Evolutionary conservation across 2,329 filamentous ascomycete genomes (phyloP).

Genomic region (Hymenoscyphus salicellus): DNA sequence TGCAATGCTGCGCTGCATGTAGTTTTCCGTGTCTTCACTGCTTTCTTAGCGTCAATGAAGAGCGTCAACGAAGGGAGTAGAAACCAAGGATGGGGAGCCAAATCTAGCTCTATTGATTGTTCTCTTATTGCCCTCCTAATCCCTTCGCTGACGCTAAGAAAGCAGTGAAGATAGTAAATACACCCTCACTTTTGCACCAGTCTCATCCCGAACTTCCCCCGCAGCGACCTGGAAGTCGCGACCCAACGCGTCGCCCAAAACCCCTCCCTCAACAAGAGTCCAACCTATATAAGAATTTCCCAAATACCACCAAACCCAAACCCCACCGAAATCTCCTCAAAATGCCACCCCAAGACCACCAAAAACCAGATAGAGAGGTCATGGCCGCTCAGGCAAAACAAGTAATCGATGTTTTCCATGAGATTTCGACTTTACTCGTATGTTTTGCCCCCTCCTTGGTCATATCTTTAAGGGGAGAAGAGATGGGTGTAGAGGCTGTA

Average conservation of each 20-base stretch:
- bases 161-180: no score
- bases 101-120: no score
- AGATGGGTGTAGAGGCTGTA: background rate
- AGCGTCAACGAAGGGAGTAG: no score
- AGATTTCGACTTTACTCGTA: conserved; percentile 87
- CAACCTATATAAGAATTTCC: background rate
- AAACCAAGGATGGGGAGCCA: no score
- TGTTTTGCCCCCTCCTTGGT: conserved; percentile 29
- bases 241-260: background rate
- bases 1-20: no score
- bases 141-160: background rate
- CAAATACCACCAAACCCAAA: background rate
- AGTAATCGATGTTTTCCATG: conserved; percentile 77
- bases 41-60: background rate
- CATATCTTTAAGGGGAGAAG: no score
- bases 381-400: conserved; percentile 75
- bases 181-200: no score
- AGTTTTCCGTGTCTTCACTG: no score
- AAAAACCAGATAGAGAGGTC: conserved; percentile 62
- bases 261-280: background rate
- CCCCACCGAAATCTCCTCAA: background rate
- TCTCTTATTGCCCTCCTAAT: background rate
- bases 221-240: background rate
- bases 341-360: background rate
- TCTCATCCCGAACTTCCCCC: background rate